A percentile compares a stretch with the other conserved stretches of the same genome.
Conservation (phyloP, 179 eudicot genomes). For the Spergularia azorica region DNA sequence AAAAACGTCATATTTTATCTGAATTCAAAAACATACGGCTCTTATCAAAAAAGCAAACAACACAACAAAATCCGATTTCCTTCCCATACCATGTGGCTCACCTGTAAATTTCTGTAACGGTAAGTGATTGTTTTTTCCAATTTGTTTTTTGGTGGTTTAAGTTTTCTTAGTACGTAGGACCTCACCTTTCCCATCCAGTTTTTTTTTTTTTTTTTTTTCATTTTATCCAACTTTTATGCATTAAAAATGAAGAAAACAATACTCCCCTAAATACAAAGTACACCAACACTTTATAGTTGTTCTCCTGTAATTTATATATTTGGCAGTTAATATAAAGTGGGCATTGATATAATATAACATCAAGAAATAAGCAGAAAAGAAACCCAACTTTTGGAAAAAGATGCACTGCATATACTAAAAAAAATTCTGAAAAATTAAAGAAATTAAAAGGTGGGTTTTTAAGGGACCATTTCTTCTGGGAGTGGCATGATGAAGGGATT, state of each 20-base stretch:
- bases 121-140: slow-evolving; percentile 12
- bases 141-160: slow-evolving; percentile 8
- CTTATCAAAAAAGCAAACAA: too few species aligned
- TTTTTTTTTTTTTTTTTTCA: too few species aligned
- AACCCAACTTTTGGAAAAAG: slow-evolving; percentile 30
- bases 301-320: slow-evolving; percentile 23
- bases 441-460: neutral
- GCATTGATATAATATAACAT: slow-evolving; percentile 3
- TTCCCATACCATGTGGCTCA: neutral
- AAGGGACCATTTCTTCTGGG: slow-evolving; percentile 22
- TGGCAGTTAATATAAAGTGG: slow-evolving; percentile 28
- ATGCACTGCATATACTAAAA: neutral
- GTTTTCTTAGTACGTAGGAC: slow-evolving; percentile 1
- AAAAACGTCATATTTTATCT: too few species aligned
- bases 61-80: too few species aligned
- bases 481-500: slow-evolving; percentile 33
- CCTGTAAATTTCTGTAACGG: neutral
- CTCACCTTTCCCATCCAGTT: neutral
- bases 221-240: neutral
- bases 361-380: slow-evolving; percentile 22
- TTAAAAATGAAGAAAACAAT: neutral
- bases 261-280: neutral
- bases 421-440: neutral
- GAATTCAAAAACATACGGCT: too few species aligned
- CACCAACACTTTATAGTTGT: slow-evolving; percentile 11